Evolutionary conservation across 495 filamentous ascomycete species (phyloP), one percentile per base, ranked within the genome.

Genomic region (Staphylotrichum longicolle): DNA sequence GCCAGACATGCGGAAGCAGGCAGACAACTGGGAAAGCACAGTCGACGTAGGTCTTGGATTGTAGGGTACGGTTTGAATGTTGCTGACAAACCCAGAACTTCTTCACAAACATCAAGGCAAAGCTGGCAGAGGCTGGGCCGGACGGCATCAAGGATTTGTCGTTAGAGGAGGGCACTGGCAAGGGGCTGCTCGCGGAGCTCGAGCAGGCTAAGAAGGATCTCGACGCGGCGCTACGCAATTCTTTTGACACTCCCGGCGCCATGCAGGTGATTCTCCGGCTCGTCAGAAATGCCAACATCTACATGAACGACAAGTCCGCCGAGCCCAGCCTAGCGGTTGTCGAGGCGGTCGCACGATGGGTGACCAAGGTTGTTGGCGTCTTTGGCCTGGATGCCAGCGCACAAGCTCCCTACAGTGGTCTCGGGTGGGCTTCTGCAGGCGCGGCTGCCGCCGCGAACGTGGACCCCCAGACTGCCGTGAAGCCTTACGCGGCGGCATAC

Each of bases 391-490:
- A 97, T 67, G 81, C 83, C n/a, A 75, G 80, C 39, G 81, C 84
- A 6, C 73, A 77, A 27, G 78, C 83, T 48, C 77, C 80, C 12
- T 82, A 82, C 53, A 80, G 85, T 14, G 75, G 77, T 20, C 86
- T 96, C 42, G 93, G 92, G 61, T 98, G 93, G 93, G 85, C 82
- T n/a, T 85, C 88, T 51, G 84, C 86, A 40, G 78, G 86, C 48
- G 84, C 86, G 46, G 78, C 88, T 4, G 80, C 86, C 4, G 78
- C 80, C 44, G 77, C 70, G 27, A 71, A 75, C 45, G 51, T 77
- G 11, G 76, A 76, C 30, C 78, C 81, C 9, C 56, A 70, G 41
- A 75, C 71, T 2, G 74, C 75, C 2, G 74, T 81, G n/a, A 69
- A 75, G 53, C 80, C 78, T 3, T 83, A 80, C 51, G 69, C 74